Base-by-base conservation (phyloP, 176 grass and related monocot genomes). In the Carex pumila region DNA sequence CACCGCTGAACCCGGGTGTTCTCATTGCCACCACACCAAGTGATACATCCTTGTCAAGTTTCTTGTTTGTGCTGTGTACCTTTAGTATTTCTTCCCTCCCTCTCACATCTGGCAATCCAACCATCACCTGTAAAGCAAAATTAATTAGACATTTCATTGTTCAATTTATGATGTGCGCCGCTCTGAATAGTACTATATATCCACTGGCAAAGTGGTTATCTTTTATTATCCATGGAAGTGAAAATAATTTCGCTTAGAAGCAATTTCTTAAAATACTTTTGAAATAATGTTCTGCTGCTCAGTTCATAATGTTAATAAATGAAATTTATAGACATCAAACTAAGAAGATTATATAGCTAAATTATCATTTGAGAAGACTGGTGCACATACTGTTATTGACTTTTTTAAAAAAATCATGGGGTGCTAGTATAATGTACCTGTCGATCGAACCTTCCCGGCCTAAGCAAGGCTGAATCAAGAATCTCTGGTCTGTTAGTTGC, bases 41-140 rank as follows among this genome's bases (percentile, higher is more conserved):
- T 2, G 90, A 92, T 65, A 97, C 85, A 79, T 85, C 92, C 65
- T 87, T 45, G 85, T 90, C 90, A 0, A 97, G 90, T 72, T 58
- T 94, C 89, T 94, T 97, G 86, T 89, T 94, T 12, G 78, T 31
- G 85, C 81, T 62, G 81, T 97, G 92, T 43, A 97, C 89, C 73
- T 78, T 84, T 10, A 92, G 84, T 72, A 94, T 92, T 85, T 94
- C 92, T 90, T 94, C 95, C 52, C 90, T 90, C 5, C 95, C 95
- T 65, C 87, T 89, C 57, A 88, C 87, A 84, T 97, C 89, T 2
- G 92, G 90, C 61, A 94, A 86, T 70, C 72, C 90, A 22, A 94
- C 92, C 41, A 81, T 81, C 45, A 94, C 94, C 94, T 90, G 80
- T 12, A 57, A 69, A 37, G 58, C 15, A 79, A 61, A 81, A 14